phyloP scores from a whole-genome alignment of 108 stramenopile genomes.

The Discostella stelligeroides region DNA sequence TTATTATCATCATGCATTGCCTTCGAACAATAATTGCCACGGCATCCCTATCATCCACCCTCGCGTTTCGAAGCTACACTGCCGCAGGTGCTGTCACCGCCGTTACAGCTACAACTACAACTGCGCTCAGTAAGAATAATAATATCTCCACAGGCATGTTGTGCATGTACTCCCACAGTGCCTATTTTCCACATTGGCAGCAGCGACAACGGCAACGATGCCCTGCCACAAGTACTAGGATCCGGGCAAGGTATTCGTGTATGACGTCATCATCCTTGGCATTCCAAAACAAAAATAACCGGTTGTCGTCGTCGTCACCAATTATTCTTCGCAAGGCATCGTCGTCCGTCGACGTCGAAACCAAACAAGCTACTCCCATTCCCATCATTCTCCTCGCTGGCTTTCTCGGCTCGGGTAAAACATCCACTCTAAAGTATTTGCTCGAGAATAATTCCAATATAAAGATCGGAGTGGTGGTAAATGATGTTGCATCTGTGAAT shows the following conservation, averaged over 20 bases:
- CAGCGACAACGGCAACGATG: background rate
- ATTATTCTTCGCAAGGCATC: no score
- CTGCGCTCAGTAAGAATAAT: no score
- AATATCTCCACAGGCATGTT: no score
- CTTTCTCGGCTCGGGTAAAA: slow-evolving; percentile 95
- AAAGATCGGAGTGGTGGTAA: slow-evolving; percentile 93
- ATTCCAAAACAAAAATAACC: no score
- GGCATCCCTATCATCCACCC: background rate
- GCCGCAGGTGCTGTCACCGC: background rate
- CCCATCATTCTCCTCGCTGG: slow-evolving; percentile 93
- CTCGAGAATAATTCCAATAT: slow-evolving; percentile 72
- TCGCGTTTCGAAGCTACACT: background rate
- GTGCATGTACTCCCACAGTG: no score
- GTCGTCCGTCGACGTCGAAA: background rate
- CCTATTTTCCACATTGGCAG: background rate
- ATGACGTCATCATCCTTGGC: no score
- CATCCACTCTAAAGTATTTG: slow-evolving; percentile 87
- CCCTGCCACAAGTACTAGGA: background rate
- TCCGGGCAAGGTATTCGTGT: no score
- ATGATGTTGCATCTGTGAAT: slow-evolving; percentile 96
- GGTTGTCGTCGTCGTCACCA: no score
- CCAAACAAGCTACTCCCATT: slow-evolving; percentile 37
- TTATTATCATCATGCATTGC: background rate
- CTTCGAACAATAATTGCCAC: background rate
- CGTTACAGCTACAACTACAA: background rate